Base-by-base conservation (phyloP, 192 early-diverging fungal species). In the Geranomyces variabilis region DNA sequence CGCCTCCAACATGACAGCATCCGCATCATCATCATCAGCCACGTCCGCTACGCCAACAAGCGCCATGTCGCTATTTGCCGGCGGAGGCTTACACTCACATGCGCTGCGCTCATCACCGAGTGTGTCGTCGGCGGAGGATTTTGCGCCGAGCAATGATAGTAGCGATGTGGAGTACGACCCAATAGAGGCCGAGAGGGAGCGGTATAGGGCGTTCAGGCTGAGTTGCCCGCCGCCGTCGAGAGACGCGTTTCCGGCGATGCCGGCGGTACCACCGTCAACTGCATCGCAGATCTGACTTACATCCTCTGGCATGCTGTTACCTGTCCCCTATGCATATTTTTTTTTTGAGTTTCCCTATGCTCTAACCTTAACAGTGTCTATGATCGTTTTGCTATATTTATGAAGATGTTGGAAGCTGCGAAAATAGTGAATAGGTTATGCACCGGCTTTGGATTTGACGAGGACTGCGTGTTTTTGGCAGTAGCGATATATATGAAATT, bases 1-100 rank as follows among this genome's bases (percentile, higher is more conserved):
- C 60, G 29, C 67, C 44, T 63, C 77, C 12, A 71, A 68, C 33
- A 70, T 78, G 0, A 10, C 74, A 21, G 33, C 28, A 19, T 49
- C 28, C 0, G 14, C 21, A 22, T 69, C 7, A 53, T 15, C 48
- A 34, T 26, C 21, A 31, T 8, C n/a, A 26, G 8, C 14, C 62
- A 7, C 64, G 7, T 9, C 22, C 10, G 8, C 30, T 12, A 47
- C 21, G 33, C 36, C 19, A 5, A 24, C 21, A 10, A 66, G 21
- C 22, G 19, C 41, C 45, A 47, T 0, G 36, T 15, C 6, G 51
- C 21, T 55, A 19, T 41, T 28, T 43, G 64, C 19, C 49, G 67
- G 19, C 12, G 67, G 29, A 28, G 55, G 22, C 48, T 51, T 29
- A 29, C 67, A 30, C 5, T 26, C 26, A 21, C 28, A 29, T 24